Base-by-base conservation (phyloP, 305 asterid species). In the Ilex paraguariensis region DNA sequence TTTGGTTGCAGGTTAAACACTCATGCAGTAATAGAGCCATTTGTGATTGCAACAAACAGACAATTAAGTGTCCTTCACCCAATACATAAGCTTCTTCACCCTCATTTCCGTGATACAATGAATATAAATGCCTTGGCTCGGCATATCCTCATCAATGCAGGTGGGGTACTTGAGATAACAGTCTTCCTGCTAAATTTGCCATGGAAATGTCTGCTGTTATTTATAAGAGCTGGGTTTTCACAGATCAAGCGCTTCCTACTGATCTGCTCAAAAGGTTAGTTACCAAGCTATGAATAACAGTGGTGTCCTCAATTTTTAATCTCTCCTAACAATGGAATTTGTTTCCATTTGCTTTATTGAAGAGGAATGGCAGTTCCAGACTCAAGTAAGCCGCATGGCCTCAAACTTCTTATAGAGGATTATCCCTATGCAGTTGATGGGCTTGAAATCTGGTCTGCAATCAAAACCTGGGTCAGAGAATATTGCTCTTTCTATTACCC, bases 391-490 rank as follows among this genome's bases (percentile, higher is more conserved):
- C 95, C 95, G 59, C 75, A 79, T 39, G 95, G 95, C 56, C 73
- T 93, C 36, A 72, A 60, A 48, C 95, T 93, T 39, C 66, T 90
- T 31, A 90, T 93, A 15, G 87, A 86, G 45, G 99, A 93, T 65
- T 93, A 93, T 51, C 99, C 99, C 14, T 93, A 66, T 14, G 99
- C 99, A 0, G 95, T 84, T 1, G 99, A 93, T 48, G 99, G 99
- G 57, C 83, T 93, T 44, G 99, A 93, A 30, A 76, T 93, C 21
- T 93, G 97, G 97, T 71, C 80, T 21, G 94, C 96, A 28, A 93
- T 93, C 31, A 58, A 84, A 71, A 65, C 75, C n/a, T 93, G 99
- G 99, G 99, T 93, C 13, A 54, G 21, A 0, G 91, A 87, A 7
- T 93, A 93, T 14, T 90, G 96, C 71, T 64, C 60, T 10, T 74